Evolutionary conservation across 1,139 yeast species (phyloP).

Genomic region (Suhomyces bolitotheri): DNA sequence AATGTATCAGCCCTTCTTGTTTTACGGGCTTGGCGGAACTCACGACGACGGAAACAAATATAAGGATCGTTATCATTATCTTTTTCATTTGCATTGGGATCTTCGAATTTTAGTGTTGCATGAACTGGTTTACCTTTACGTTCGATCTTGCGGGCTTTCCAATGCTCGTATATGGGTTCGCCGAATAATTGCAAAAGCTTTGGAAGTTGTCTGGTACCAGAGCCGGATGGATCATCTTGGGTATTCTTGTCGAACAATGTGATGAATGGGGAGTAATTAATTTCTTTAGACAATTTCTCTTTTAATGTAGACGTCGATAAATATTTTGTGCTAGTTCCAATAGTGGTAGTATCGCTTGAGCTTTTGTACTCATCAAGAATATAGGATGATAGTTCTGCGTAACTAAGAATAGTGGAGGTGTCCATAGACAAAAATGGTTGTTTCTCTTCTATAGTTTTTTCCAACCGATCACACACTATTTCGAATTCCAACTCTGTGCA

Average conservation of each 20-base stretch:
- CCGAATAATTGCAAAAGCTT: slow-evolving; percentile 67
- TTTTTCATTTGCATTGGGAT: slow-evolving; percentile 71
- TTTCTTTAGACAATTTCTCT: slow-evolving; percentile 42
- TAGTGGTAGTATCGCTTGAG: slow-evolving; percentile 31
- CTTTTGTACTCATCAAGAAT: slow-evolving; percentile 40
- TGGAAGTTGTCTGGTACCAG: slow-evolving; percentile 45
- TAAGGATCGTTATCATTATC: slow-evolving; percentile 93
- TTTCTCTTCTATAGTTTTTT: slow-evolving; percentile 68
- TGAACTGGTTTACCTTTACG: slow-evolving; percentile 70
- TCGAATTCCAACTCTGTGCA: slow-evolving; percentile 87
- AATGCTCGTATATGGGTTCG: slow-evolving; percentile 69
- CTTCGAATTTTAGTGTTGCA: slow-evolving; percentile 82
- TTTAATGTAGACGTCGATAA: slow-evolving; percentile 40
- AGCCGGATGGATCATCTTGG: slow-evolving; percentile 22
- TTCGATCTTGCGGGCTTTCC: slow-evolving; percentile 72
- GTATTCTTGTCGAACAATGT: slow-evolving; percentile 54
- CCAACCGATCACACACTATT: slow-evolving; percentile 70
- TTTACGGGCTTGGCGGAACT: slow-evolving; percentile 91
- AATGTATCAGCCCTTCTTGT: slow-evolving; percentile 93
- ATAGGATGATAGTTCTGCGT: slow-evolving; percentile 62
- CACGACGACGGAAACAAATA: slow-evolving; percentile 93
- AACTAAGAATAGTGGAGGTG: slow-evolving; percentile 71
- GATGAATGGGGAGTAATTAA: slow-evolving; percentile 41
- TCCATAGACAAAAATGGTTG: slow-evolving; percentile 90
- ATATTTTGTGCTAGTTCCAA: slow-evolving; percentile 36